Base-by-base conservation (phyloP, 768 basidiomycete genomes). In the Pulveroboletus sp. region DNA sequence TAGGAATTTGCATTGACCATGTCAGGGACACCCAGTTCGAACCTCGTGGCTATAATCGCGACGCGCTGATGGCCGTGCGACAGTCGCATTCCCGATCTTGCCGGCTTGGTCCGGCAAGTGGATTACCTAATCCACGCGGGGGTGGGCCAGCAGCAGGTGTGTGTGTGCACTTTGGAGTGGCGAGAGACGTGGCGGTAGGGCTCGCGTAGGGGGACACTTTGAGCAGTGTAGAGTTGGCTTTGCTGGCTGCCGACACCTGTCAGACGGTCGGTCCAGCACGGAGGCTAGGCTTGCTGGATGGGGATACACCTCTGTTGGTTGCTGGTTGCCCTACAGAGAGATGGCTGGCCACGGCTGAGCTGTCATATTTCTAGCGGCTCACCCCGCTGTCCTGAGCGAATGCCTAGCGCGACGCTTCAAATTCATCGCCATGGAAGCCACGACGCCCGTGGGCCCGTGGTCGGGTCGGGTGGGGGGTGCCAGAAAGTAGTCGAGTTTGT, bases 351-450 rank as follows among this genome's bases (percentile, higher is more conserved):
- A 51, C 17, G 39, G 27, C 8, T 39, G 41, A 28, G 30, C 37
- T 54, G 51, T 54, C 55, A 27, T 36, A 51, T 42, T 49, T 35
- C 26, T 5, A 36, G 42, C 39, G 37, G 18, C 38, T 56, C 35
- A 9, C 55, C 24, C 24, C 48, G 35, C 43, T 38, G 28, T 43
- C 48, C 48, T 21, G 33, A 38, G 27, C 32, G 35, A 52, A 46
- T 28, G 14, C 49, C 33, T 38, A 21, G 35, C 5, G 26, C n/a
- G 35, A 59, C 50, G 47, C 57, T 55, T 51, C 39, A 60, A 63
- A 47, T 50, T 49, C 46, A 58, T 64, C 52, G 8, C 49, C 58
- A 62, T 61, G 60, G 62, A n/a, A 56, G 14, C 58, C 18, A 45
- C 50, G 17, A 26, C 39, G 21, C 15, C 59, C 53, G 49, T 60